Conservation (phyloP, 2,329 filamentous ascomycete genomes). For the Ceratocystis diversiconidia region DNA sequence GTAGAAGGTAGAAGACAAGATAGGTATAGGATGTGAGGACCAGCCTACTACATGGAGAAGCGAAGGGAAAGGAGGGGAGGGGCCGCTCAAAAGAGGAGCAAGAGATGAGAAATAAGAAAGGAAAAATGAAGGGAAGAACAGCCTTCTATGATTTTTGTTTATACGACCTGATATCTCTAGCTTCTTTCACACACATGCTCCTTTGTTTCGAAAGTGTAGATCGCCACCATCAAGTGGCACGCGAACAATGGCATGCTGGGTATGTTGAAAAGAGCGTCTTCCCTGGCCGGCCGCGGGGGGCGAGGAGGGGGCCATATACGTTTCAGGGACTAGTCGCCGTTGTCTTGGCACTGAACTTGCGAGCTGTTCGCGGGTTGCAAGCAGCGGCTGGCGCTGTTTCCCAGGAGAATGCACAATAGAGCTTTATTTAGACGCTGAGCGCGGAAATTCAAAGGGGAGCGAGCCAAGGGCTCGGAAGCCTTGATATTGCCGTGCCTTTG, state of each 20-base stretch:
- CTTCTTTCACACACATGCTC: not conserved
- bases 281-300: not conserved
- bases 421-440: not conserved
- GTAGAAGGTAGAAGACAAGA: not conserved
- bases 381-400: not conserved
- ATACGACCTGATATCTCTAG: not conserved
- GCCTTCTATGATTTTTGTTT: not conserved
- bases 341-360: not conserved
- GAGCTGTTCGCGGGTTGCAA: not conserved
- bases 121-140: not conserved
- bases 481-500: too few species aligned
- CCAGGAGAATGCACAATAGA: not conserved
- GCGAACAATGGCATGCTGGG: not conserved
- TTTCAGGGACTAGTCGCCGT: conserved; percentile 10
- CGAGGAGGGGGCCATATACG: not conserved
- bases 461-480: too few species aligned
- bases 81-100: not conserved
- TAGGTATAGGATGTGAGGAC: not conserved
- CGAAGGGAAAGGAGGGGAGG: not conserved
- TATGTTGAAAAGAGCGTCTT: not conserved
- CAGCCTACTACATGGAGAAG: not conserved
- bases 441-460: not conserved
- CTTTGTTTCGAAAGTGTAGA: conserved; percentile 3
- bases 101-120: not conserved
- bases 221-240: not conserved